These are phyloP conservation scores for Trichoderma sp. DNA, from an alignment of 2,329 filamentous ascomycete genomes.

Conservation along the genomic window DNA sequence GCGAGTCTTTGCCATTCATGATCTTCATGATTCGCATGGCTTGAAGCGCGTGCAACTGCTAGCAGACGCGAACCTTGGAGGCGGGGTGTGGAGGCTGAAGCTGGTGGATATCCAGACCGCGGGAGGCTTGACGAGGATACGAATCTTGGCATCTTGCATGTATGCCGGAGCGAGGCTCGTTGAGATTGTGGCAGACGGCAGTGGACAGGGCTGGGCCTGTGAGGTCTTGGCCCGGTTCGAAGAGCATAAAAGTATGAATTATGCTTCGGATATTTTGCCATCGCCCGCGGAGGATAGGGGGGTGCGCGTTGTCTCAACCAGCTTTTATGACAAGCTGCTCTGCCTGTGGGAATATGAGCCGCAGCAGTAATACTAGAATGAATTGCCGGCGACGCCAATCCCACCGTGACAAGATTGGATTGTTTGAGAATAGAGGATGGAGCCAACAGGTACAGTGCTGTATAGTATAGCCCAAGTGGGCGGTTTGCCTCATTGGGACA, in stretches of 20 bases:
- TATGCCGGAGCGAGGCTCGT: conserved; percentile 76
- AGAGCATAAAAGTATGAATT: conserved; percentile 93
- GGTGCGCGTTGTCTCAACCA: conserved; percentile 61
- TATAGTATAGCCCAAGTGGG: no score
- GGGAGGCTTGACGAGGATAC: conserved; percentile 31
- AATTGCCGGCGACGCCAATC: not conserved
- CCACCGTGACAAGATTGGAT: not conserved
- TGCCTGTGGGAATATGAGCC: conserved; percentile 58
- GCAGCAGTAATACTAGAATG: not conserved
- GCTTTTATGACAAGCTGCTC: conserved; percentile 71
- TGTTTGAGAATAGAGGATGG: not conserved
- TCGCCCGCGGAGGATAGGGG: not conserved
- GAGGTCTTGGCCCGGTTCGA: conserved; percentile 69
- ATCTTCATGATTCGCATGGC: conserved; percentile 40
- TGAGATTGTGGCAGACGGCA: conserved; percentile 38
- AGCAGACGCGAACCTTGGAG: conserved; percentile 65
- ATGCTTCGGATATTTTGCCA: conserved; percentile 66
- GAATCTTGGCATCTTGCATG: conserved; percentile 88
- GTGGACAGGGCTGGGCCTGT: conserved; percentile 53
- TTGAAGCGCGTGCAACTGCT: conserved; percentile 49
- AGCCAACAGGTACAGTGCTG: not conserved
- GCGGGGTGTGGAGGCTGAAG: conserved; percentile 84
- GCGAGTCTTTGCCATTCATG: conserved; percentile 58
- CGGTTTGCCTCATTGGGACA: not conserved
- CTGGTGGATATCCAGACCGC: conserved; percentile 42